These are phyloP conservation scores for Xylaria telfairii DNA, from an alignment of 495 filamentous ascomycete species.

Conservation along the genomic window DNA sequence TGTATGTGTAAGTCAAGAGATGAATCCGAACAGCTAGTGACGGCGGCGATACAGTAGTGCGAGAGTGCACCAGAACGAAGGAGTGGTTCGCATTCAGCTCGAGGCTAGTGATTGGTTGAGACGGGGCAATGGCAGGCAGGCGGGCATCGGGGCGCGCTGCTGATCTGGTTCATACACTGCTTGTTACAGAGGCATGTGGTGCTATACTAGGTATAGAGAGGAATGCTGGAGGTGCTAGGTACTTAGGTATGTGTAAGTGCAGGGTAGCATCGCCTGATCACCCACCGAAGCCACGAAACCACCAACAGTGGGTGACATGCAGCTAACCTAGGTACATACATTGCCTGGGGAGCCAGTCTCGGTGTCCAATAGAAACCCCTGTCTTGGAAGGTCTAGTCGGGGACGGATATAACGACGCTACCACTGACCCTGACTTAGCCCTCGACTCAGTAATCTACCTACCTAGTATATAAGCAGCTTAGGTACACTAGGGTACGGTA, in stretches of 20 bases:
- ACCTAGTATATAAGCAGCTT: too few relatives aligned
- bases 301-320: slow-evolving; percentile 7
- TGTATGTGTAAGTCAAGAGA: not conserved
- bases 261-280: slow-evolving; percentile 20
- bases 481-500: too few relatives aligned
- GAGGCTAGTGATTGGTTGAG: slow-evolving; percentile 4
- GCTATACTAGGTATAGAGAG: not conserved
- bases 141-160: slow-evolving; percentile 1
- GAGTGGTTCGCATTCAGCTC: slow-evolving; percentile 21
- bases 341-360: not conserved
- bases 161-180: slow-evolving; percentile 8
- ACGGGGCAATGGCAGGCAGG: not conserved
- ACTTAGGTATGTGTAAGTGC: not conserved
- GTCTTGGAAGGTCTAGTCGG: slow-evolving; percentile 1
- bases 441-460: too few relatives aligned
- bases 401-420: too few relatives aligned
- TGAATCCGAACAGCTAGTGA: not conserved
- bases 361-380: slow-evolving; percentile 12
- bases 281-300: slow-evolving; percentile 7
- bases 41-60: not conserved
- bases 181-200: not conserved
- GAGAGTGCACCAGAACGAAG: not conserved
- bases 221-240: slow-evolving; percentile 10
- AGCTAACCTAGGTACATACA: not conserved
- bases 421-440: too few relatives aligned